Conservation (phyloP, 1,284 basidiomycete species). For the Ganoderma lingzhi region DNA sequence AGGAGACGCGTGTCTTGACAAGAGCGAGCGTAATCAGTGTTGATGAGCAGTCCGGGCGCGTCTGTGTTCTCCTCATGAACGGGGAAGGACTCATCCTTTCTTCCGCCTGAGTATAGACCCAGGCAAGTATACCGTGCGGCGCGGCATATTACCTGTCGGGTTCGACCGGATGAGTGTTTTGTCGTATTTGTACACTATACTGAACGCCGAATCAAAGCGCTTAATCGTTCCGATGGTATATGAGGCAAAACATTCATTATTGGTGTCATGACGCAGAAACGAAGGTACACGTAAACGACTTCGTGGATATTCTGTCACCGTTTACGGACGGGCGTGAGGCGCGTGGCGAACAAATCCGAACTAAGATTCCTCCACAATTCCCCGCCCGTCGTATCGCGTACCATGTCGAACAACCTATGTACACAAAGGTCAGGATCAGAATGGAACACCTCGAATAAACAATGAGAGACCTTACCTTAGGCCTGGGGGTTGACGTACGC, state of each 20-base stretch:
- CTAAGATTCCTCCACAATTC: too few species aligned
- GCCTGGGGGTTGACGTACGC: constrained; percentile 16
- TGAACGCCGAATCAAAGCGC: not conserved
- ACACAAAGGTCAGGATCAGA: not conserved
- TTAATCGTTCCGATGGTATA: not conserved
- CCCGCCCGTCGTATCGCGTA: too few species aligned
- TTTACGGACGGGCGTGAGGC: too few species aligned
- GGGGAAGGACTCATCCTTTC: not conserved
- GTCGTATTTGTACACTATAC: not conserved
- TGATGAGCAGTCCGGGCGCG: not conserved
- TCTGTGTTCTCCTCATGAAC: not conserved
- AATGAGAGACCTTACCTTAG: not conserved
- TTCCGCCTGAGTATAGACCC: not conserved
- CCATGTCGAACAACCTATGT: not conserved
- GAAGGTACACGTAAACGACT: not conserved
- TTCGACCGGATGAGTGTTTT: not conserved
- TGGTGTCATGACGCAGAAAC: not conserved
- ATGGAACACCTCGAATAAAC: not conserved
- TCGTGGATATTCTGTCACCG: too few species aligned
- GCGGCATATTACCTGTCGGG: too few species aligned
- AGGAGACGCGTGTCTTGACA: not conserved
- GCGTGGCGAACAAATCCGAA: too few species aligned
- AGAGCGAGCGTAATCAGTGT: not conserved
- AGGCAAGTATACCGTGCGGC: too few species aligned
- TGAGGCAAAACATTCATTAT: not conserved